phyloP scores from a whole-genome alignment of 345 rosid genomes.

The Populus alba region DNA sequence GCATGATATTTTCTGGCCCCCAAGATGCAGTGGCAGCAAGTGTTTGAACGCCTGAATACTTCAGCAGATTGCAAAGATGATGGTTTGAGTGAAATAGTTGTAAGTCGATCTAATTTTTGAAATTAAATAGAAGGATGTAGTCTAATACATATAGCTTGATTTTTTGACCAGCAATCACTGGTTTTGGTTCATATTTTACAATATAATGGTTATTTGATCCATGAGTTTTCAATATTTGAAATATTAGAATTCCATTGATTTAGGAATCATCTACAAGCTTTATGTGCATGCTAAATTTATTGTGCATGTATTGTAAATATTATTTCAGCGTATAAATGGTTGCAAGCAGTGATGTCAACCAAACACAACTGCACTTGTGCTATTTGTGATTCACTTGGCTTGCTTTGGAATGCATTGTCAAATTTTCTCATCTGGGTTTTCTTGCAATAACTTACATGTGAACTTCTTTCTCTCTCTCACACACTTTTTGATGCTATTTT shows the following conservation, averaged over 20 bases:
- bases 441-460: too few relatives aligned
- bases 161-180: neutral
- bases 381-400: too few relatives aligned
- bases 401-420: too few relatives aligned
- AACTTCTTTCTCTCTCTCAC: too few relatives aligned
- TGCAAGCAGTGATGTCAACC: too few relatives aligned
- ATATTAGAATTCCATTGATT: neutral
- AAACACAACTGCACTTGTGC: too few relatives aligned
- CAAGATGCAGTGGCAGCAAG: constrained; percentile 53
- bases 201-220: neutral
- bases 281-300: too few relatives aligned
- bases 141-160: neutral
- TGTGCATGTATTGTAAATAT: too few relatives aligned
- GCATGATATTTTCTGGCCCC: constrained; percentile 71
- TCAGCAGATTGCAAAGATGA: constrained; percentile 32
- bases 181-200: neutral
- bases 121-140: neutral
- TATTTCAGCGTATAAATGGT: too few relatives aligned
- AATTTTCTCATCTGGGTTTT: too few relatives aligned
- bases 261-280: neutral
- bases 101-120: constrained; percentile 34
- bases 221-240: neutral
- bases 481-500: too few relatives aligned
- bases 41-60: constrained; percentile 42
- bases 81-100: constrained; percentile 45